phyloP scores from a whole-genome alignment of 75 land plant genomes.

The Chamaecyparis obtusa region DNA sequence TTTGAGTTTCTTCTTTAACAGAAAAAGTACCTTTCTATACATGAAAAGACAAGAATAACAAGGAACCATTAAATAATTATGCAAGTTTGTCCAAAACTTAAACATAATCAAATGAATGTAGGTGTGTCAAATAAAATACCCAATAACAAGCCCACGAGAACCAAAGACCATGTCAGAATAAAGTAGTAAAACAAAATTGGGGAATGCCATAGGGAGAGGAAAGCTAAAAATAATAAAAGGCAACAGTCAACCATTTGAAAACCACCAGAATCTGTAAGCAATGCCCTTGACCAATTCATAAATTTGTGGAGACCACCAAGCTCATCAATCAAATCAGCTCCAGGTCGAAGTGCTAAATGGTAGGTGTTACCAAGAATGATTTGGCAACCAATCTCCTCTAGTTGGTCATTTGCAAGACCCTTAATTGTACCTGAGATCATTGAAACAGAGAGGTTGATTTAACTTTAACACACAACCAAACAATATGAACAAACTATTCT shows the following conservation, averaged over 20 bases:
- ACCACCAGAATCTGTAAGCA: constrained; percentile 99
- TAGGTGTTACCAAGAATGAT: constrained; percentile 98
- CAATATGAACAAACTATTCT: neutral
- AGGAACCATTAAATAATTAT: neutral
- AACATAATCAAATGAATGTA: neutral
- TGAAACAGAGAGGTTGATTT: neutral
- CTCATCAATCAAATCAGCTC: constrained; percentile 85
- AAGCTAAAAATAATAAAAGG: neutral
- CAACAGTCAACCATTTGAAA: constrained; percentile 85
- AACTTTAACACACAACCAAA: neutral
- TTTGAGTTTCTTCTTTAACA: neutral
- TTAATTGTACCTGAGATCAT: constrained; percentile 79
- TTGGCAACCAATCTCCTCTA: constrained; percentile 97
- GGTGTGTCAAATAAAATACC: neutral
- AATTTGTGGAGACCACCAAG: constrained; percentile 97
- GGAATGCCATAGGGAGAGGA: neutral
- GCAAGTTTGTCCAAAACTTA: neutral
- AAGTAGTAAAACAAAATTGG: neutral
- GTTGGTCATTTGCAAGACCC: constrained; percentile 83
- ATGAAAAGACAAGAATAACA: neutral
- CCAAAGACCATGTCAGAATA: neutral
- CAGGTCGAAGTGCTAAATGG: constrained; percentile 93
- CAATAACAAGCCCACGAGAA: neutral
- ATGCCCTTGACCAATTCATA: constrained; percentile 96
- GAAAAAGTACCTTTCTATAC: neutral